Evolutionary conservation across 192 early-diverging fungal species (phyloP), one percentile per base, ranked within the genome.

Genomic region (Coemansia sp.): DNA sequence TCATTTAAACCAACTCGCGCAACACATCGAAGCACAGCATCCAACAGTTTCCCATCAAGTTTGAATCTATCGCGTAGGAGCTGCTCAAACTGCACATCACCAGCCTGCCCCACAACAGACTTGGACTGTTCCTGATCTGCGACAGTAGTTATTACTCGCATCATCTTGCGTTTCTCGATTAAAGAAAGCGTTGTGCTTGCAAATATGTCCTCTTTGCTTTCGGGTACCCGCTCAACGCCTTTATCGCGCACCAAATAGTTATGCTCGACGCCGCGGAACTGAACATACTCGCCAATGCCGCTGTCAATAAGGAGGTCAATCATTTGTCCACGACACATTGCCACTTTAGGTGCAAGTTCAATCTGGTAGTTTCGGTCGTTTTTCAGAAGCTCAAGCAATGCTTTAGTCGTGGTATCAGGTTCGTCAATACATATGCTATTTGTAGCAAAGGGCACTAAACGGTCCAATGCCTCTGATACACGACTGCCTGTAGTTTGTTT

Each of bases 151-250:
- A 98, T 71, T 62, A 95, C 89, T 65, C 88, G 86, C 96, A 98
- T 98, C 69, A 98, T 68, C 52, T 88, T 85, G 60, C 96, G 82
- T 74, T 98, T 98, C 32, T 96, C 96, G 44, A 92, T 73, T 32
- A 96, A 71, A 7, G 76, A 77, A 14, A 96, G 81, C 19, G 85
- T 75, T 21, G 88, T 85, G 58, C 86, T 90, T 16, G 85, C 83
- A 85, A 98, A 98, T 18, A 98, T 84, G 69, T 96, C 96, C 67
- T 94, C 94, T 70, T 95, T 96, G 50, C 90, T 89, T 19, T 88
- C 84, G 0, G 96, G 96, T 4, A 94, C 91, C 75, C 88, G 70
- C 50, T 88, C 83, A 18, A 86, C 38, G 3, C 58, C 67, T 22
- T 82, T 63, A 38, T 25, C 60, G 51, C 65, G 74, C 16, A 60